phyloP scores from a whole-genome alignment of 768 basidiomycete species.

The Tremella mesenterica region DNA sequence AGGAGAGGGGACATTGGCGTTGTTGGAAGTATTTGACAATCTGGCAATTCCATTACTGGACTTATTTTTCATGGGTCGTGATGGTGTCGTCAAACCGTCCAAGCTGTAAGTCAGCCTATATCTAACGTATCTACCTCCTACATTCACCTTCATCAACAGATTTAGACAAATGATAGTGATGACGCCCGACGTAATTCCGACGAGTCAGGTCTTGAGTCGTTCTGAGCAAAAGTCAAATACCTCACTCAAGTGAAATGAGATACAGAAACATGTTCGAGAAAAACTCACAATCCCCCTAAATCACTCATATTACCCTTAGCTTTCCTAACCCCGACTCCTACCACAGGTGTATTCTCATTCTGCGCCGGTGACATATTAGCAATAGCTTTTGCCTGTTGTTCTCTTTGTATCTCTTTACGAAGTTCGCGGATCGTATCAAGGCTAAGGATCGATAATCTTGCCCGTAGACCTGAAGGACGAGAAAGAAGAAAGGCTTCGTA shows the following conservation, averaged over 20 bases:
- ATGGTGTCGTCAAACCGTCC: slow-evolving; percentile 35
- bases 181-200: too few relatives aligned
- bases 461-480: slow-evolving; percentile 30
- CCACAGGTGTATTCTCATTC: neutral
- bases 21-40: slow-evolving; percentile 11
- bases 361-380: slow-evolving; percentile 8
- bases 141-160: too few relatives aligned
- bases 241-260: too few relatives aligned
- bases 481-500: slow-evolving; percentile 48
- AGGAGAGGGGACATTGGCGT: slow-evolving; percentile 10
- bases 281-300: slow-evolving; percentile 39
- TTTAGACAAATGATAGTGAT: too few relatives aligned
- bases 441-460: slow-evolving; percentile 30
- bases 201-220: too few relatives aligned
- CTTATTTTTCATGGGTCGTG: slow-evolving; percentile 14
- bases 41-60: neutral
- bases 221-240: too few relatives aligned
- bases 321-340: slow-evolving; percentile 18
- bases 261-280: too few relatives aligned
- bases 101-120: slow-evolving; percentile 13
- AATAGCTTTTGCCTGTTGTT: slow-evolving; percentile 27
- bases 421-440: slow-evolving; percentile 42
- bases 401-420: slow-evolving; percentile 41
- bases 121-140: neutral
- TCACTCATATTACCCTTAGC: slow-evolving; percentile 28